A percentile compares a stretch with the other conserved stretches of the same genome.
Conservation (phyloP, 495 filamentous ascomycete species). For the Trichoderma asperelloides region DNA sequence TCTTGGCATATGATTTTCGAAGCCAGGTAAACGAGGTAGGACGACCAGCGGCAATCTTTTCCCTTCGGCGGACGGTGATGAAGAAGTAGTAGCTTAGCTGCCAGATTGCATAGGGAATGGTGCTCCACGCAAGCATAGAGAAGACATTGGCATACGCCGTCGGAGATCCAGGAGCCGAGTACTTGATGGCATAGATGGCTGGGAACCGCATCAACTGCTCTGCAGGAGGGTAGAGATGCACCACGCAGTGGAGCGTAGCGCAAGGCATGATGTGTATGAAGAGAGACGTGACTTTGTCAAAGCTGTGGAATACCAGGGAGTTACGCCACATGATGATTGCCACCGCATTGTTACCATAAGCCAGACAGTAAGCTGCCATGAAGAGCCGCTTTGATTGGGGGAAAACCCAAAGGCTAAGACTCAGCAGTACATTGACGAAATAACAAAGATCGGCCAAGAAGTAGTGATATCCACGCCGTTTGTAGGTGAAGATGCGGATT, state of each 20-base stretch:
- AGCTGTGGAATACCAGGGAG: conserved; percentile 91
- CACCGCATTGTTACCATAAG: conserved; percentile 91
- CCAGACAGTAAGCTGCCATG: conserved; percentile 85
- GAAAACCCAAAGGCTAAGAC: conserved; percentile 84
- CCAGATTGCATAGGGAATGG: conserved; percentile 86
- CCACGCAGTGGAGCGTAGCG: conserved; percentile 80
- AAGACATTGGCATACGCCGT: conserved; percentile 67
- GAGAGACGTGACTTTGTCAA: conserved; percentile 91
- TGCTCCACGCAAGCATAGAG: conserved; percentile 89
- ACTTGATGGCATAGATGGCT: conserved; percentile 74
- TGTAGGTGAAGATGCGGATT: conserved; percentile 84
- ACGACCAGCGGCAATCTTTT: conserved; percentile 91
- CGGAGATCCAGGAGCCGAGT: conserved; percentile 55
- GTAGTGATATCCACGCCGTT: conserved; percentile 86
- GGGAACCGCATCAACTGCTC: conserved; percentile 68
- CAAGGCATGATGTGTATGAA: conserved; percentile 99
- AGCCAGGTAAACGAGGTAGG: conserved; percentile 98
- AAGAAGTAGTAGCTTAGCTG: conserved; percentile 85
- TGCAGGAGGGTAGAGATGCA: conserved; percentile 64
- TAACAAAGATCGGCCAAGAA: conserved; percentile 97
- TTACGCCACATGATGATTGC: conserved; percentile 99
- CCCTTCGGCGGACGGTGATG: conserved; percentile 83
- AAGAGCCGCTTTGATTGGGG: conserved; percentile 85
- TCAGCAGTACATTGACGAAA: conserved; percentile 83
- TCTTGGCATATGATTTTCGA: conserved; percentile 76